These are phyloP conservation scores for Nitzschia palea DNA, from an alignment of 108 stramenopile genomes.

Conservation along the genomic window DNA sequence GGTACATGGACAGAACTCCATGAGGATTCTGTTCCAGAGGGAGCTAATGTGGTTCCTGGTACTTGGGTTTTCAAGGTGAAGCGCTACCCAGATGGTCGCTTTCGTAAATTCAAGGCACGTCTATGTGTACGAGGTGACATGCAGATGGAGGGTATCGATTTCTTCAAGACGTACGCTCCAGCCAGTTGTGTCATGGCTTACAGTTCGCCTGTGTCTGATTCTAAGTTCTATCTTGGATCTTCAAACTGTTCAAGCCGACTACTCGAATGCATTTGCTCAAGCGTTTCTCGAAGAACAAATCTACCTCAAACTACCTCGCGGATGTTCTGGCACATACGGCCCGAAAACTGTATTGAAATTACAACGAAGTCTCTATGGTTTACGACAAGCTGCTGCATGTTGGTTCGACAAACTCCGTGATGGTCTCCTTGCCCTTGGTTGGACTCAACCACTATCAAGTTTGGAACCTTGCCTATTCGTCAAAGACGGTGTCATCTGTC, in stretches of 20 bases:
- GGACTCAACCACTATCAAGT: slow-evolving; percentile 22
- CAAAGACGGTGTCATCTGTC: slow-evolving; percentile 20
- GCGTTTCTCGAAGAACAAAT: no score
- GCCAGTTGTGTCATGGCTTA: no score
- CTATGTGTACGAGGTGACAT: slow-evolving; percentile 40
- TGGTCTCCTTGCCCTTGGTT: neutral
- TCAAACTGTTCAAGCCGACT: no score
- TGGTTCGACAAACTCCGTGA: slow-evolving; percentile 36
- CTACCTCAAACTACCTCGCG: no score
- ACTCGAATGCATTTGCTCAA: no score
- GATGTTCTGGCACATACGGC: no score
- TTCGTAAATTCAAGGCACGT: slow-evolving; percentile 52
- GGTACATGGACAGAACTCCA: slow-evolving; percentile 12
- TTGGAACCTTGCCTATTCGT: slow-evolving; percentile 52
- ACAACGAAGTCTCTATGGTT: slow-evolving; percentile 24
- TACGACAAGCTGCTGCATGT: slow-evolving; percentile 25
- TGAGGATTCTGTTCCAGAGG: neutral
- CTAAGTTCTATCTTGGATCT: no score
- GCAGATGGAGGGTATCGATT: no score
- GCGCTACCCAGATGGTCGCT: slow-evolving; percentile 38
- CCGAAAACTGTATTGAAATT: neutral
- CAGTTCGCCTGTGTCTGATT: no score
- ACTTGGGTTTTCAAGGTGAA: slow-evolving; percentile 52
- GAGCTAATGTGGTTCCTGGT: slow-evolving; percentile 27
- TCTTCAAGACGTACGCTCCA: no score